These are phyloP conservation scores for Candida mesenterica DNA, from an alignment of 1,139 yeast genomes.

Conservation along the genomic window DNA sequence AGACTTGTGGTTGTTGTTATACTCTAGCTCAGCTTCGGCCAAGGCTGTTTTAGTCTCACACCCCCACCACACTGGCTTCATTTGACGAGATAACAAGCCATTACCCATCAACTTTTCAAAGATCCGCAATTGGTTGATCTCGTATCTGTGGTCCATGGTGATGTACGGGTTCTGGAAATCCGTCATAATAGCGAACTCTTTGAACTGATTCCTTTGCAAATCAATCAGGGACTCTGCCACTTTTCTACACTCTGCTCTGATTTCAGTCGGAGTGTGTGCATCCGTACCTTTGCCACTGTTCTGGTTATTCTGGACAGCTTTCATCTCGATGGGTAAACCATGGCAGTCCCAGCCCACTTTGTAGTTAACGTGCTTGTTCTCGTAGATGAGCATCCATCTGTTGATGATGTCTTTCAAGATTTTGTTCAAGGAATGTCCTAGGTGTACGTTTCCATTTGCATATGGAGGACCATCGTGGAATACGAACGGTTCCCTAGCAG, in stretches of 20 bases:
- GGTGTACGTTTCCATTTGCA: constrained; percentile 90
- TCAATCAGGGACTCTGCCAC: constrained; percentile 69
- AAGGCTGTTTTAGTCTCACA: constrained; percentile 90
- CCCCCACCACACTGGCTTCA: constrained; percentile 97
- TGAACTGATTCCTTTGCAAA: constrained; percentile 62
- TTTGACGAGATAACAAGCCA: constrained; percentile 74
- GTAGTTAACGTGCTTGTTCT: constrained; percentile 63
- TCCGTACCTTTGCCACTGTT: constrained; percentile 25
- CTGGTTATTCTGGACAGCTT: constrained; percentile 44
- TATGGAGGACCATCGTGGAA: constrained; percentile 98
- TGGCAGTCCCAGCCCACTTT: constrained; percentile 99
- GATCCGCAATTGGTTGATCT: constrained; percentile 67
- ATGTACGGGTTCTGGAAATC: constrained; percentile 73
- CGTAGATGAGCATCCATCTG: constrained; percentile 60
- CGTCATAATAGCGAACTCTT: constrained; percentile 74
- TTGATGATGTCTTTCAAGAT: constrained; percentile 81
- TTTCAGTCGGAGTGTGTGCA: constrained; percentile 39
- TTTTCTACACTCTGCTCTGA: constrained; percentile 61
- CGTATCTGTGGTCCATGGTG: constrained; percentile 72
- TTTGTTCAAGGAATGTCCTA: constrained; percentile 93
- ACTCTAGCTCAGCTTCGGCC: constrained; percentile 95
- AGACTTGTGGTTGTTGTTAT: constrained; percentile 69
- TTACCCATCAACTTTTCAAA: constrained; percentile 65
- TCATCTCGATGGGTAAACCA: constrained; percentile 92
- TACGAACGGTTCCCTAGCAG: constrained; percentile 44